Base-by-base conservation (phyloP, 306 rosid species). In the Dalbergia oliveri region DNA sequence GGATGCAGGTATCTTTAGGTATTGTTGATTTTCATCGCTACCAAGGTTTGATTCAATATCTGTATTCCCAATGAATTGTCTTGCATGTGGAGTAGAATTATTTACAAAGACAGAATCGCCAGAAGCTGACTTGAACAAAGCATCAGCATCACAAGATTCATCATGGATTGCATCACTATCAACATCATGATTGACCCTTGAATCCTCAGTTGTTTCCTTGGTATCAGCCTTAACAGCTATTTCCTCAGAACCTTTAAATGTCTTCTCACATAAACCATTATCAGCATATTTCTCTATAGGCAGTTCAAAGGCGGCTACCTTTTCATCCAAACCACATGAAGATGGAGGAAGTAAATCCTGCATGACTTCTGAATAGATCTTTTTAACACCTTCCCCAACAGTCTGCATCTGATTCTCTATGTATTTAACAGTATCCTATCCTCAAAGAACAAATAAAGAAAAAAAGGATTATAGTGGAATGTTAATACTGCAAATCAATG, bases 381-480 rank as follows among this genome's bases (percentile, higher is more conserved):
- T 88, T 81, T 74, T 95, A 81, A 93, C 92, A 82, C 81, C 89
- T 59, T 78, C 93, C 78, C 97, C 94, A 51, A 91, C 98, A 80
- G 78, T 90, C 82, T 88, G 90, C 86, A 91, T 91, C 81, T 91
- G 94, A 85, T 87, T 81, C 90, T 91, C 99, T 15, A 95, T 78
- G 86, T 93, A 91, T 61, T 89, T 86, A 69, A 84, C 80, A 0
- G 97, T 90, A 71, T 93, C 97, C 97, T 95, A 86, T 66, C 33
- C 81, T 81, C 76, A 79, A 73, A 21, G 10, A 72, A 76, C 18
- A 73, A 76, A 63, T 31, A 19, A 49, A 75, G 37, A 44, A 8
- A 11, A 26, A 60, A 18, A 54, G 16, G 41, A 54, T 75, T 61
- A 59, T 47, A 66, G 31, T 31, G 9, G 67, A 45, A 31, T 51